Evolutionary conservation across 768 basidiomycete genomes (phyloP).

Genomic region (Phaeotremella fagi): DNA sequence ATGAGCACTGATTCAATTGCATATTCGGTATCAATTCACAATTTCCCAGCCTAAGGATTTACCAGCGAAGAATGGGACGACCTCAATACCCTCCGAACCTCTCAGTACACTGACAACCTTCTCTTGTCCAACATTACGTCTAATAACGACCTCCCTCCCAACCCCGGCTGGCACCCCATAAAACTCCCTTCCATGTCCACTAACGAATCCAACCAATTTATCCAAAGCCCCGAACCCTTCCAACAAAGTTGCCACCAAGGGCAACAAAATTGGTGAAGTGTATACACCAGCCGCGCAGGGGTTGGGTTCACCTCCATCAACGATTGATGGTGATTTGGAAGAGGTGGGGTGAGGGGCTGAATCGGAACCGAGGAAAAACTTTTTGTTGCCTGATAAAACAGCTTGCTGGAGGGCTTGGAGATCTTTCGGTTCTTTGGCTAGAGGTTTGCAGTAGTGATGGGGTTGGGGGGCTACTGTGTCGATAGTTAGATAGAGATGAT

Average conservation of each 20-base stretch:
- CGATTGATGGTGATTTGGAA: slow-evolving; percentile 40
- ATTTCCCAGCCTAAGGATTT: slow-evolving; percentile 67
- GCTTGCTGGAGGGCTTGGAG: slow-evolving; percentile 73
- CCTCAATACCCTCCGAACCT: slow-evolving; percentile 35
- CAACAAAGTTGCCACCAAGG: slow-evolving; percentile 79
- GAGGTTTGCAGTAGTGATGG: slow-evolving; percentile 95
- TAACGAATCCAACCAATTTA: slow-evolving; percentile 72
- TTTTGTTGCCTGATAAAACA: slow-evolving; percentile 72
- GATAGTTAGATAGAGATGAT: slow-evolving; percentile 87
- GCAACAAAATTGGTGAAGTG: slow-evolving; percentile 85
- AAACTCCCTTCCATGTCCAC: slow-evolving; percentile 71
- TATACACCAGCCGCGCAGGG: slow-evolving; percentile 95
- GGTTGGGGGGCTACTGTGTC: slow-evolving; percentile 96
- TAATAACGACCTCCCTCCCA: slow-evolving; percentile 37
- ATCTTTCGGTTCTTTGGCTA: slow-evolving; percentile 93
- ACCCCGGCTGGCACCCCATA: slow-evolving; percentile 53
- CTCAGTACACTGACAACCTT: slow-evolving; percentile 51
- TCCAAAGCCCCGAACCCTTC: slow-evolving; percentile 83
- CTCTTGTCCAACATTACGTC: slow-evolving; percentile 18
- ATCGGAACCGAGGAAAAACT: slow-evolving; percentile 96
- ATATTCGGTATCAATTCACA: too few species aligned
- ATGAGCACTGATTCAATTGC: too few species aligned
- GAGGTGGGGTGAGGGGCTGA: slow-evolving; percentile 79
- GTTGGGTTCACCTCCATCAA: slow-evolving; percentile 20
- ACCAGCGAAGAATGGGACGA: slow-evolving; percentile 86